These are phyloP conservation scores for Mrakia frigida DNA, from an alignment of 768 basidiomycete species.

Conservation along the genomic window DNA sequence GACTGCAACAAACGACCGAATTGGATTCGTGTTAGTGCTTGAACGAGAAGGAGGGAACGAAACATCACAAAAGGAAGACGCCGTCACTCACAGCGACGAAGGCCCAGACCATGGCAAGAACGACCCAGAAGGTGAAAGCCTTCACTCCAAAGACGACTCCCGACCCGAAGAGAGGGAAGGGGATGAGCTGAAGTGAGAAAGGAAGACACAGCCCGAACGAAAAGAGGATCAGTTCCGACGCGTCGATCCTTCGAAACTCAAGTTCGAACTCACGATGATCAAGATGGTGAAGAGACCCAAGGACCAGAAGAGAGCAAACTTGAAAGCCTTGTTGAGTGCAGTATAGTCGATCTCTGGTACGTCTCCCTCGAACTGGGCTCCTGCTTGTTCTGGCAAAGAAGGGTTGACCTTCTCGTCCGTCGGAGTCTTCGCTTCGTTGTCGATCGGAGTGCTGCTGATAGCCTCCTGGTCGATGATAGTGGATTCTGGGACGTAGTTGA, in stretches of 20 bases:
- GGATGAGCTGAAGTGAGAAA: conserved; percentile 51
- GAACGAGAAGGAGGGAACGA: conserved; percentile 52
- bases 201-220: too few species aligned
- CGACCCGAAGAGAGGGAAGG: conserved; percentile 80
- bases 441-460: background rate
- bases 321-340: conserved; percentile 55
- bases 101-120: conserved; percentile 75
- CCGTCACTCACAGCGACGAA: conserved; percentile 76
- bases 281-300: conserved; percentile 53
- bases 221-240: background rate
- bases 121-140: conserved; percentile 60
- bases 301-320: conserved; percentile 72
- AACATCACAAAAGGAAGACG: too few species aligned
- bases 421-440: conserved; percentile 30
- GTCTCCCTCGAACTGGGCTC: conserved; percentile 5
- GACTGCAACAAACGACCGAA: conserved; percentile 51
- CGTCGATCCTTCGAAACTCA: too few species aligned
- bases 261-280: conserved; percentile 34
- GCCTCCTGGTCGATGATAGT: conserved; percentile 17
- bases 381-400: background rate
- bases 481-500: conserved; percentile 52
- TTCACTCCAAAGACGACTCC: conserved; percentile 48
- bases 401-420: conserved; percentile 34
- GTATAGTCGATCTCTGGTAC: conserved; percentile 28
- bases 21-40: background rate